Conservation (phyloP, 768 basidiomycete genomes). For the Termitomyces titanicus region DNA sequence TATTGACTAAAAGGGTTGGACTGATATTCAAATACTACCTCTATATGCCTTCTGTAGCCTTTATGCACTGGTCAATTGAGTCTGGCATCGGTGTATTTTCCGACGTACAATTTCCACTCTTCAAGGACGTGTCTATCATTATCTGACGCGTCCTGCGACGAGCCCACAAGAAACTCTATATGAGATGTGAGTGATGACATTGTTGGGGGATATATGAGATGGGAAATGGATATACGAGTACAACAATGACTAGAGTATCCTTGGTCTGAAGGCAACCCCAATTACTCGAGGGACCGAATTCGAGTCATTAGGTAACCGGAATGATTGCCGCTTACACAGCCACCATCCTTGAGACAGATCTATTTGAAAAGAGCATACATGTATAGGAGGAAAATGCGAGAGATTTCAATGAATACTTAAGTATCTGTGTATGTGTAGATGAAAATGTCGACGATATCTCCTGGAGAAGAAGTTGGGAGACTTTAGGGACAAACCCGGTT, state of each 20-base stretch:
- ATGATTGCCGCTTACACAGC: constrained; percentile 5
- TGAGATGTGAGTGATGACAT: constrained; percentile 16
- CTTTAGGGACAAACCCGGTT: too few relatives aligned
- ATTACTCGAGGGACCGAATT: neutral
- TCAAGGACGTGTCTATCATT: constrained; percentile 22
- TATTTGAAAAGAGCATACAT: too few relatives aligned
- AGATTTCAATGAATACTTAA: too few relatives aligned
- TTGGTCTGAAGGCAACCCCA: too few relatives aligned
- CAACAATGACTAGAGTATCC: too few relatives aligned
- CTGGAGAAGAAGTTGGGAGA: too few relatives aligned
- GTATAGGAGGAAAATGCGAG: too few relatives aligned
- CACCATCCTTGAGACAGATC: neutral
- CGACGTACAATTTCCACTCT: constrained; percentile 28
- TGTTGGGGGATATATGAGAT: neutral
- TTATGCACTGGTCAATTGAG: constrained; percentile 1
- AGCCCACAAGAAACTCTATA: constrained; percentile 26
- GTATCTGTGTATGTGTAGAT: too few relatives aligned
- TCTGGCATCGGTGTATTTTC: neutral
- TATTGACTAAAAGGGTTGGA: neutral
- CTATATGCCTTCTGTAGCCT: constrained; percentile 8
- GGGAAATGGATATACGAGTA: neutral
- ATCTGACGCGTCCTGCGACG: constrained; percentile 18
- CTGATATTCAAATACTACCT: neutral
- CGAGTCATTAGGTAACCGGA: neutral
- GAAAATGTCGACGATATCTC: too few relatives aligned